Evolutionary conservation across 1,284 basidiomycete genomes (phyloP).

Genomic region (Apiotrichum gracile): DNA sequence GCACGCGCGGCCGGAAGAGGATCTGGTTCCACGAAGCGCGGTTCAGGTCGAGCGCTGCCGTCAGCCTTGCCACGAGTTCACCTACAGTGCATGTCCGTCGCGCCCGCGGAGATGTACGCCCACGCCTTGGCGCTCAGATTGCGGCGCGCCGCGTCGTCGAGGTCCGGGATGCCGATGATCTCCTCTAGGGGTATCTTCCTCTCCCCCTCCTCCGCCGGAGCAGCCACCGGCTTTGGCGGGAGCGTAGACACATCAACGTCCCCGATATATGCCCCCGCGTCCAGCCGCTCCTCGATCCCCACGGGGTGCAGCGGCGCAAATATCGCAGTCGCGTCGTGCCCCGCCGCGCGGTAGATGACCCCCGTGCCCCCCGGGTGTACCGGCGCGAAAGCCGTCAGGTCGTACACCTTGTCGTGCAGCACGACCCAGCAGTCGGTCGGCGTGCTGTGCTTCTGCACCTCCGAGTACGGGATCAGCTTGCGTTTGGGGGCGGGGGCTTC

Average conservation of each 20-base stretch:
- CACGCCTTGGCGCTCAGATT: too few relatives aligned
- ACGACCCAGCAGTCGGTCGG: conserved; percentile 72
- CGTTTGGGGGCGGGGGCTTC: neutral
- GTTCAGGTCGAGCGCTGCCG: too few relatives aligned
- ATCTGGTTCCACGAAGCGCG: too few relatives aligned
- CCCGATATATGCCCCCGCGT: conserved; percentile 62
- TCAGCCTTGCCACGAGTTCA: too few relatives aligned
- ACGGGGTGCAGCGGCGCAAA: conserved; percentile 51
- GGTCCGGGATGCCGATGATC: too few relatives aligned
- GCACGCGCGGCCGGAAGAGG: conserved; percentile 52
- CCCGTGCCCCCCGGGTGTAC: conserved; percentile 55
- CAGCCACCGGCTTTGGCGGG: too few relatives aligned
- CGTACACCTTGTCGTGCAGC: conserved; percentile 54
- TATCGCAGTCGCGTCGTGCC: conserved; percentile 54
- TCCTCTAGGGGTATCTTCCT: too few relatives aligned
- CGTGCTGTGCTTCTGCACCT: conserved; percentile 54
- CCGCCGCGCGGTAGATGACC: conserved; percentile 53
- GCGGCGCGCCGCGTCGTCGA: too few relatives aligned
- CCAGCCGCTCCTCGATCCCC: conserved; percentile 46
- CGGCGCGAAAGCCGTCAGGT: conserved; percentile 72
- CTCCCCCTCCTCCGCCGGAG: too few relatives aligned
- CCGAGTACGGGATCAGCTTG: conserved; percentile 47
- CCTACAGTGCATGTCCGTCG: too few relatives aligned
- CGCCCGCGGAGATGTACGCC: too few relatives aligned
- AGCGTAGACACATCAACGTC: conserved; percentile 57